A percentile compares a stretch with the other conserved stretches of the same genome.
Conservation (phyloP, 2,329 filamentous ascomycete species). For the Clarireedia monteithiana region DNA sequence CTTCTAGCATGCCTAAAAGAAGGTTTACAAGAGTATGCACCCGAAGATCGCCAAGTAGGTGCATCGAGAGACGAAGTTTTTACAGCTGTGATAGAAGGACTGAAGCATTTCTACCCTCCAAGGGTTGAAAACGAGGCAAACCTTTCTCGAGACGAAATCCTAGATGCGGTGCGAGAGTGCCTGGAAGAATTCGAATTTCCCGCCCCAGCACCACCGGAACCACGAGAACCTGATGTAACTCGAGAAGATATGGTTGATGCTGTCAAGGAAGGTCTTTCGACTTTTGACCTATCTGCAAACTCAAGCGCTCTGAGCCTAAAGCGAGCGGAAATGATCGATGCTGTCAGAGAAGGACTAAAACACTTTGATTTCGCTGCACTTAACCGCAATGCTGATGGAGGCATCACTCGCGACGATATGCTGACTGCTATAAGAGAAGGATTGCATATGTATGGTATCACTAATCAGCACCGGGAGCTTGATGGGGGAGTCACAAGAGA, state of each 20-base stretch:
- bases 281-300: slow-evolving; percentile 38
- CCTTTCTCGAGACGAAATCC: slow-evolving; percentile 74
- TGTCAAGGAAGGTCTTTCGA: slow-evolving; percentile 51
- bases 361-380: slow-evolving; percentile 65
- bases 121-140: slow-evolving; percentile 57
- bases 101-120: slow-evolving; percentile 74
- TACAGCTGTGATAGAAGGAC: slow-evolving; percentile 73
- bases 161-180: slow-evolving; percentile 77
- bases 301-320: slow-evolving; percentile 30
- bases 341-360: slow-evolving; percentile 78
- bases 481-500: slow-evolving; percentile 51
- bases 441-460: slow-evolving; percentile 67
- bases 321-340: slow-evolving; percentile 63
- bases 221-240: slow-evolving; percentile 45
- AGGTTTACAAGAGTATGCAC: slow-evolving; percentile 68
- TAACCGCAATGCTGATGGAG: slow-evolving; percentile 60
- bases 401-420: slow-evolving; percentile 76
- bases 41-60: slow-evolving; percentile 38
- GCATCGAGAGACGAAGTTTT: slow-evolving; percentile 80
- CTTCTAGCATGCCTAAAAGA: slow-evolving; percentile 80
- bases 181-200: slow-evolving; percentile 79
- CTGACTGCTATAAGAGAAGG: slow-evolving; percentile 78
- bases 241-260: slow-evolving; percentile 57
- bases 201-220: slow-evolving; percentile 49
- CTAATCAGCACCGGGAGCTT: slow-evolving; percentile 43